phyloP scores from a whole-genome alignment of 768 basidiomycete species.

The Daedaleopsis sinensis region DNA sequence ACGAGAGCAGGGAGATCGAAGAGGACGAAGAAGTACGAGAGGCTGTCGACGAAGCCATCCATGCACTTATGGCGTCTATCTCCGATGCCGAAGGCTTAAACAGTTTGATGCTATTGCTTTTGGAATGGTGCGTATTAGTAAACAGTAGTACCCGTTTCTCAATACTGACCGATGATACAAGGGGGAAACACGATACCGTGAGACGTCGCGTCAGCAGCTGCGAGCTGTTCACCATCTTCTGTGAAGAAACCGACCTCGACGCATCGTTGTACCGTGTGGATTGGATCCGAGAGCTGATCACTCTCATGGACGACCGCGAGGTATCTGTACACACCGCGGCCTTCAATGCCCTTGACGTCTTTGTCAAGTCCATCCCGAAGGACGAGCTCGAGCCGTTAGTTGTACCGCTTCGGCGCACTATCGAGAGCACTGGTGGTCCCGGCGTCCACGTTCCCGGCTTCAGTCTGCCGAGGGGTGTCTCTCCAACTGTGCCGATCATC shows the following conservation, averaged over 20 bases:
- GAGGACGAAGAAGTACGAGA: constrained; percentile 66
- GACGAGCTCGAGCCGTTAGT: constrained; percentile 92
- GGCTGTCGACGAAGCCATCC: constrained; percentile 77
- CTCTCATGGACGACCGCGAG: constrained; percentile 77
- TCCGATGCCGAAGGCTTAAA: constrained; percentile 88
- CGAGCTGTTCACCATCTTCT: constrained; percentile 79
- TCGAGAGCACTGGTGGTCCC: constrained; percentile 82
- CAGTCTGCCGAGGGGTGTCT: constrained; percentile 79
- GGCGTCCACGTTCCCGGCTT: constrained; percentile 85
- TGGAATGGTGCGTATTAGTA: constrained; percentile 71
- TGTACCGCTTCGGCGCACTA: constrained; percentile 83
- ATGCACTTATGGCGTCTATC: constrained; percentile 76
- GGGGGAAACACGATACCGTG: constrained; percentile 79
- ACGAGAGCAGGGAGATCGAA: constrained; percentile 59
- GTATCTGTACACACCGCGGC: constrained; percentile 81
- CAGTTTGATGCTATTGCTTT: constrained; percentile 82
- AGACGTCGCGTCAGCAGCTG: constrained; percentile 78
- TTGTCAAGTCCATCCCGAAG: constrained; percentile 90
- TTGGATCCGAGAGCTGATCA: constrained; percentile 90
- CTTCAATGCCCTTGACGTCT: constrained; percentile 79
- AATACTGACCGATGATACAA: constrained; percentile 30
- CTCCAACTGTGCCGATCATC: constrained; percentile 83
- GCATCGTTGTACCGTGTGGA: constrained; percentile 86
- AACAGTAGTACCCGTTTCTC: background rate
- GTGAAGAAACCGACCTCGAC: constrained; percentile 81